Percentiles rank a stretch among this genome's conserved stretches.
Evolutionary conservation across 2,329 filamentous ascomycete genomes (phyloP).

Genomic region (Penicillium capsulatum): DNA sequence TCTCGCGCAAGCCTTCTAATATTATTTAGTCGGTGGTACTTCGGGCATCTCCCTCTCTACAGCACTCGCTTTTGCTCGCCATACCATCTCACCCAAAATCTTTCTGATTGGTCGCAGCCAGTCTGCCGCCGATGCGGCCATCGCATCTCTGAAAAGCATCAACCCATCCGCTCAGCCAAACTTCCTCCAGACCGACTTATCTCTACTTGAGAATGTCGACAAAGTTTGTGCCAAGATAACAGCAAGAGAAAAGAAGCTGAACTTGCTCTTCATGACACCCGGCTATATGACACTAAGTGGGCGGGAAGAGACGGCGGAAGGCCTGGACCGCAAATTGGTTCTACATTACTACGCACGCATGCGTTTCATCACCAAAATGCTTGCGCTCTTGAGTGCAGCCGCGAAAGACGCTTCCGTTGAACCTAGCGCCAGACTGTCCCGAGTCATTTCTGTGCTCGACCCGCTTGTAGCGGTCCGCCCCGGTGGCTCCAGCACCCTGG

Average conservation of each 20-base stretch:
- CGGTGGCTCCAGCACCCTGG: too few relatives aligned
- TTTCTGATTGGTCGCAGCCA: constrained; percentile 51
- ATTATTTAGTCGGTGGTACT: constrained; percentile 45
- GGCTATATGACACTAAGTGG: constrained; percentile 24
- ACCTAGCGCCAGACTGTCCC: not conserved
- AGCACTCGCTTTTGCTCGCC: constrained; percentile 45
- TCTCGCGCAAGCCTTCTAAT: too few relatives aligned
- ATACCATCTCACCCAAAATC: constrained; percentile 42
- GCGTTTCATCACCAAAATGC: constrained; percentile 42
- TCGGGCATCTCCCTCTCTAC: constrained; percentile 53
- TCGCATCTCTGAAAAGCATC: constrained; percentile 40
- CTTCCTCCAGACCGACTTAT: constrained; percentile 50
- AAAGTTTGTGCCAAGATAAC: constrained; percentile 45
- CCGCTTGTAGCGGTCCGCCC: too few relatives aligned
- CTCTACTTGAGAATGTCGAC: constrained; percentile 51
- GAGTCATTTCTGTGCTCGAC: not conserved
- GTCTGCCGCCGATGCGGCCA: constrained; percentile 35
- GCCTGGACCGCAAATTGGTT: constrained; percentile 45
- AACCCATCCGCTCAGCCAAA: constrained; percentile 45
- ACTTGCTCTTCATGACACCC: constrained; percentile 31
- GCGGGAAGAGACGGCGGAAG: constrained; percentile 42
- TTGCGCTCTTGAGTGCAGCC: constrained; percentile 22
- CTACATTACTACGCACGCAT: constrained; percentile 49
- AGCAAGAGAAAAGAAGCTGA: constrained; percentile 36
- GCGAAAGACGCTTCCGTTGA: constrained; percentile 12